Percentiles rank a stretch among this genome's conserved stretches.
phyloP scores from a whole-genome alignment of 139 green algal genomes.

The Coccomyxa sp. region DNA sequence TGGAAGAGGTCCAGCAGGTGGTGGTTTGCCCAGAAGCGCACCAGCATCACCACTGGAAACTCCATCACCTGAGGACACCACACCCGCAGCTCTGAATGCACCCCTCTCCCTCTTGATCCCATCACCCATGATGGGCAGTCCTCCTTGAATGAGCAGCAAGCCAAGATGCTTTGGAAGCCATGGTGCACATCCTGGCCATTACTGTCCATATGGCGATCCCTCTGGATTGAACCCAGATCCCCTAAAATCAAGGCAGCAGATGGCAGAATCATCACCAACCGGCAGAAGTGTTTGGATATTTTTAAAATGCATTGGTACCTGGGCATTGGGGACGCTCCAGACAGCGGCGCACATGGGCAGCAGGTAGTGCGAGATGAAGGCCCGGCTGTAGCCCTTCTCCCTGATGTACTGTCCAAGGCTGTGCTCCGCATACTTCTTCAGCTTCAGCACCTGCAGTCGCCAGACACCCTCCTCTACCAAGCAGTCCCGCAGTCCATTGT shows the following conservation, averaged over 20 bases:
- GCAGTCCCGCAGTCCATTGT: background rate
- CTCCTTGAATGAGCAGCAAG: background rate
- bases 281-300: background rate
- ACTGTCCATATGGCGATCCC: too few relatives aligned
- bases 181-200: too few relatives aligned
- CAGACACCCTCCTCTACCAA: background rate
- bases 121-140: background rate
- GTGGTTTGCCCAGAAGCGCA: constrained; percentile 96
- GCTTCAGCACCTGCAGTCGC: constrained; percentile 46
- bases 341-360: constrained; percentile 96
- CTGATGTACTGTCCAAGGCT: constrained; percentile 79
- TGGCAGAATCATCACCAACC: background rate
- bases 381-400: constrained; percentile 51
- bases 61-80: constrained; percentile 52
- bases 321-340: constrained; percentile 80
- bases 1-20: constrained; percentile 89
- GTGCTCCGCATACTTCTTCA: constrained; percentile 29
- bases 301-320: constrained; percentile 35
- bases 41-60: constrained; percentile 82
- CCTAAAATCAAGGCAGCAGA: background rate
- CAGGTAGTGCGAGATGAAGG: constrained; percentile 79
- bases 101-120: background rate
- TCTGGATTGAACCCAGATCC: too few relatives aligned
- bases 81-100: background rate
- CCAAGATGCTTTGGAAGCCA: too few relatives aligned